phyloP scores from a whole-genome alignment of 257 asterid species.

The Rauvolfia tetraphylla region DNA sequence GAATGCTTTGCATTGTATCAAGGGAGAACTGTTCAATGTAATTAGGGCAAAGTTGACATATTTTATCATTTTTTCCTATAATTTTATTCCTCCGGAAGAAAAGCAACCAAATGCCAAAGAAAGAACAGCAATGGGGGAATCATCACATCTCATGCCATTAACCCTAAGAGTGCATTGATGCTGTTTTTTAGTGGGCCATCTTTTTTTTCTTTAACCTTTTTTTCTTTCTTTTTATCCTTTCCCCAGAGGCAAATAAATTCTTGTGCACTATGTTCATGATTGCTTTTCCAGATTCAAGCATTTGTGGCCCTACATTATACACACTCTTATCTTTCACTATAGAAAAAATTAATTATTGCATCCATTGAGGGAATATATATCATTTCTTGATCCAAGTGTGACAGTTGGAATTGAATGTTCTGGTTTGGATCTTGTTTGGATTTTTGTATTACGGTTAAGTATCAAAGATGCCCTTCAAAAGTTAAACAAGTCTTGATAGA shows the following conservation, averaged over 20 bases:
- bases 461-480: not conserved
- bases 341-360: conserved; percentile 3
- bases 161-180: conserved; percentile 27
- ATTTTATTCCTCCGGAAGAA: not conserved
- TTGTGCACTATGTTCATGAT: conserved; percentile 23
- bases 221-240: not conserved
- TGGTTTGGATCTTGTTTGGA: not conserved
- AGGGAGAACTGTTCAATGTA: not conserved
- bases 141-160: conserved; percentile 35
- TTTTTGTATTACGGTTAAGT: not conserved
- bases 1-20: not conserved
- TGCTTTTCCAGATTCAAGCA: conserved; percentile 16
- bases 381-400: not conserved
- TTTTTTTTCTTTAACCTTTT: not conserved
- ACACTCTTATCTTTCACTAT: conserved; percentile 1
- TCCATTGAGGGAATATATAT: not conserved
- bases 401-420: not conserved
- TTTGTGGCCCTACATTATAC: conserved; percentile 9
- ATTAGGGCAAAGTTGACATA: not conserved
- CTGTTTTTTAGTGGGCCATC: conserved; percentile 27
- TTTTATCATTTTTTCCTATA: not conserved
- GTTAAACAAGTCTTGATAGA: not conserved
- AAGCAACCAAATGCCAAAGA: conserved; percentile 3
- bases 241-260: conserved; percentile 1
- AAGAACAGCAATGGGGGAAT: conserved; percentile 8